Conservation (phyloP, 2,329 filamentous ascomycete genomes). For the Gliomastix tumulicola region DNA sequence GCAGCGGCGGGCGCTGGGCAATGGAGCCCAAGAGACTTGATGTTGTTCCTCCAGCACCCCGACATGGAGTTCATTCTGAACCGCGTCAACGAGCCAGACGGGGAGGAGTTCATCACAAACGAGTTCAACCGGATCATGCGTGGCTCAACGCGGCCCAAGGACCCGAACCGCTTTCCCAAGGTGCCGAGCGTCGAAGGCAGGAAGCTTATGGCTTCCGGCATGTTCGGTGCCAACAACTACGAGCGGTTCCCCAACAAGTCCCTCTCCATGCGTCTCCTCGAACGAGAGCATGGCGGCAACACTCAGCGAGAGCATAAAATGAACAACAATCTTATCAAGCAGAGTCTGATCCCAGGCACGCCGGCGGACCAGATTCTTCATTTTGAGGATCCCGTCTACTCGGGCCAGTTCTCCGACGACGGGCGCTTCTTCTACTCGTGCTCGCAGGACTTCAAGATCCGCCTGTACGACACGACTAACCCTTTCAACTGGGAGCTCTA, state of each 20-base stretch:
- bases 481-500: slow-evolving; percentile 95
- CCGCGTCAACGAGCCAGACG: too few relatives aligned
- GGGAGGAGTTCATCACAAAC: too few relatives aligned
- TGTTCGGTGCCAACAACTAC: slow-evolving; percentile 61
- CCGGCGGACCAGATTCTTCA: slow-evolving; percentile 82
- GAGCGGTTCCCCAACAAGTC: slow-evolving; percentile 48
- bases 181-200: slow-evolving; percentile 73
- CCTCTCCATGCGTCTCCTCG: slow-evolving; percentile 65
- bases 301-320: slow-evolving; percentile 50
- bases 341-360: slow-evolving; percentile 72
- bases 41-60: slow-evolving; percentile 30
- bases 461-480: slow-evolving; percentile 96
- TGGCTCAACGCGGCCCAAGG: slow-evolving; percentile 30
- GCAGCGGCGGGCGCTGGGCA: slow-evolving; percentile 17
- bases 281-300: slow-evolving; percentile 73
- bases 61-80: slow-evolving; percentile 17
- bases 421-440: slow-evolving; percentile 96
- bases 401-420: slow-evolving; percentile 92
- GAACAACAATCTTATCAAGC: slow-evolving; percentile 57
- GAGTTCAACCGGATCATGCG: too few relatives aligned
- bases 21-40: slow-evolving; percentile 27
- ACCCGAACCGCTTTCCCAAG: slow-evolving; percentile 64
- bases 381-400: slow-evolving; percentile 81
- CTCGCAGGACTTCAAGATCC: slow-evolving; percentile 86
- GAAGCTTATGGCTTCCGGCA: slow-evolving; percentile 74